Evolutionary conservation across 2,329 filamentous ascomycete species (phyloP), one percentile per base, ranked within the genome.

Genomic region (Sporothrix inflata): DNA sequence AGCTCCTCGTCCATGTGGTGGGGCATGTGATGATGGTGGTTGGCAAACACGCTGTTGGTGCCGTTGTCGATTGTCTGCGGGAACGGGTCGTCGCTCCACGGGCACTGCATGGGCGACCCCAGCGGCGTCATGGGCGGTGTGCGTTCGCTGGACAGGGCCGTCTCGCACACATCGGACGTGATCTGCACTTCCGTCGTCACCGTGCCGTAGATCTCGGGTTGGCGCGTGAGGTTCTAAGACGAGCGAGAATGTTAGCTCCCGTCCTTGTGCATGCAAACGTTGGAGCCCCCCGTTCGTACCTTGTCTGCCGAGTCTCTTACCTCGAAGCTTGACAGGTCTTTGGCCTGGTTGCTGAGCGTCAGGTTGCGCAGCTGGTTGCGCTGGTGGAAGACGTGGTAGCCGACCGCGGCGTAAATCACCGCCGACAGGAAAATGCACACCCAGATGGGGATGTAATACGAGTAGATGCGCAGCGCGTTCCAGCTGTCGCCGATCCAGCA

Each of bases 361-460:
- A 89, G 78, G 77, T 89, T 89, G 55, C 82, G 84, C 67, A 88
- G 80, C 73, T 83, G 82, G 73, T 89, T 89, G 9, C 88, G 81
- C 66, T 87, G 85, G 71, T 85, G 86, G 75, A 89, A 89, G 27
- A 90, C 87, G 68, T 88, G 85, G 75, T 86, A 89, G 27, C 88
- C 88, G 57, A 90, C 87, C 40, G 87, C 80, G 24, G 85, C 79
- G 75, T 90, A 89, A 71, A 89, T 87, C 66, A 86, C 71, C 19
- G 85, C 79, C 0, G 87, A 89, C 14, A 87, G 79, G 61, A 84
- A 78, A 69, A 88, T 89, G 77, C 87, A 90, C 12, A 86, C 81
- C 87, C 87, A 89, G 63, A 89, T 87, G 3, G 88, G 85, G 74
- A 89, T 82, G 77, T 90, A 90, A 78, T 89, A 90, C 7, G 86